Percentiles rank a stretch among this genome's conserved stretches.
phyloP scores from a whole-genome alignment of 1,284 basidiomycete species.

The Puccinia hordei region DNA sequence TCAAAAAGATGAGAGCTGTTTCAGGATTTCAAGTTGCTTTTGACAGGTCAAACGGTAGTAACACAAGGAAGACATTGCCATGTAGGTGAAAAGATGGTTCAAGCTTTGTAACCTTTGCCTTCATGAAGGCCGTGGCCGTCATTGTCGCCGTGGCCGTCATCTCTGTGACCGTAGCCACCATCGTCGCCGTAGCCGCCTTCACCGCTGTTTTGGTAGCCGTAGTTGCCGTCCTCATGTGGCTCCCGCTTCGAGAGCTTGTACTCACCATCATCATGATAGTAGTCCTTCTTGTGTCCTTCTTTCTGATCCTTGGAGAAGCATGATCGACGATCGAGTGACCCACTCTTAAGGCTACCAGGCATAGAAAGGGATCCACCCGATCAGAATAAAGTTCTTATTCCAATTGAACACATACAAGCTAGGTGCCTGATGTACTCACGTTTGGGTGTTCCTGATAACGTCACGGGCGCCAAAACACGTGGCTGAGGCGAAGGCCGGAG shows the following conservation, averaged over 20 bases:
- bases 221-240: neutral
- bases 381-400: neutral
- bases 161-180: neutral
- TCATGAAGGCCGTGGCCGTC: too few species aligned
- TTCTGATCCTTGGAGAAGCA: neutral
- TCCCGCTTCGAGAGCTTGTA: neutral
- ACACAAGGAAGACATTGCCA: too few species aligned
- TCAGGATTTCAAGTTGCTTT: too few species aligned
- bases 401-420: too few species aligned
- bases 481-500: neutral
- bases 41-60: too few species aligned
- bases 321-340: slow-evolving; percentile 3
- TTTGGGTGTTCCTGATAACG: neutral
- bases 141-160: too few species aligned
- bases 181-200: neutral
- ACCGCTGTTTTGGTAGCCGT: neutral
- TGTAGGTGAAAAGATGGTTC: too few species aligned
- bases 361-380: neutral
- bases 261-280: neutral
- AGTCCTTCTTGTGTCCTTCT: neutral
- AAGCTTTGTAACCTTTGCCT: too few species aligned
- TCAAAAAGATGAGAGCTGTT: too few species aligned
- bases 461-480: slow-evolving; percentile 15
- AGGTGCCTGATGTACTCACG: neutral
- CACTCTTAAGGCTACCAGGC: neutral